A percentile compares a stretch with the other conserved stretches of the same genome.
These are phyloP conservation scores for Paracorniculantispora psalliotae DNA, from an alignment of 2,329 filamentous ascomycete species.

Conservation along the genomic window DNA sequence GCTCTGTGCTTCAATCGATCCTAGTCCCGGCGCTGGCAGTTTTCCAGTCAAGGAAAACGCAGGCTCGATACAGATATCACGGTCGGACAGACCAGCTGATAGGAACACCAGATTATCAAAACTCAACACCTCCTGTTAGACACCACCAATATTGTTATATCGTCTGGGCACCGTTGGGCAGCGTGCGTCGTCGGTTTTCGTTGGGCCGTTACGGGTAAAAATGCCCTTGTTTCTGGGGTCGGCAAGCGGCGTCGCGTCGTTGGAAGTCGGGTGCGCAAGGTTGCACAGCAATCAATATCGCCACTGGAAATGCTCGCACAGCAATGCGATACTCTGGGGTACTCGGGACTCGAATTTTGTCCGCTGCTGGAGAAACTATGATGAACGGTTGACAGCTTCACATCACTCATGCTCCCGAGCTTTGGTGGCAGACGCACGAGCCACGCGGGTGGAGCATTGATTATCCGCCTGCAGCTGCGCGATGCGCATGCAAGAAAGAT, in stretches of 20 bases:
- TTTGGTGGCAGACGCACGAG: constrained; percentile 3
- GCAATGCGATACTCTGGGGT: background rate
- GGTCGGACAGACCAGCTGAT: constrained; percentile 8
- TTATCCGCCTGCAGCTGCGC: constrained; percentile 3
- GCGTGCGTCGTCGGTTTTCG: constrained; percentile 2
- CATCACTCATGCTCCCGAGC: background rate
- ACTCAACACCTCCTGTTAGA: constrained; percentile 9
- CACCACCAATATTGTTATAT: constrained; percentile 3
- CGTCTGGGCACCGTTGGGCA: constrained; percentile 9
- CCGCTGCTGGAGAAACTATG: background rate
- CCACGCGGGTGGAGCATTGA: constrained; percentile 14
- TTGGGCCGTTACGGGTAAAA: constrained; percentile 9
- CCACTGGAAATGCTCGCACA: no score
- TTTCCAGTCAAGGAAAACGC: background rate
- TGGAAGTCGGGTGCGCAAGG: background rate
- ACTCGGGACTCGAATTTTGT: background rate
- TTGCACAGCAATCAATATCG: background rate
- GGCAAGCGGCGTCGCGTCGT: constrained; percentile 1
- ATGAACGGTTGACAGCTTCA: constrained; percentile 7
- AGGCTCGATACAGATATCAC: constrained; percentile 11
- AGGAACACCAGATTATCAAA: constrained; percentile 2
- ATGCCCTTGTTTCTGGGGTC: background rate
- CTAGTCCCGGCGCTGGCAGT: constrained; percentile 7
- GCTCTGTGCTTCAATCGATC: constrained; percentile 53
- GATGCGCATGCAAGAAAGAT: background rate